Evolutionary conservation across 2,329 filamentous ascomycete species (phyloP), one percentile per base, ranked within the genome.

Genomic region (Penicillium rolfsii): DNA sequence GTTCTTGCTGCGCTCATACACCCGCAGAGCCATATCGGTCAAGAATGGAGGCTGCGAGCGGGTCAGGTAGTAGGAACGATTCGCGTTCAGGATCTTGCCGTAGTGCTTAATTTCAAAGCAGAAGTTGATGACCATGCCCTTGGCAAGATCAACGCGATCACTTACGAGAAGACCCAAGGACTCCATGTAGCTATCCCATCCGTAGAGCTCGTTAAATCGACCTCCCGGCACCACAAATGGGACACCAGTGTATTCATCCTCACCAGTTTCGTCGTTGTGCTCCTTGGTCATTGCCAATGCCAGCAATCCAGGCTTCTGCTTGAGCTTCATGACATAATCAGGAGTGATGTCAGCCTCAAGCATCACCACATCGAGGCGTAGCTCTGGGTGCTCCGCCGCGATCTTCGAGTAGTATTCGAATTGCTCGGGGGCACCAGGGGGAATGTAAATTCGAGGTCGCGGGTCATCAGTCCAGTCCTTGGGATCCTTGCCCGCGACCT

Each of bases 141-240:
- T 97, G 67, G 93, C 93, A 58, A 98, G 81, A 71, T 97, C 88
- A 24, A 92, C 87, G 61, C 91, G 88, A 73, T 95, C 91, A 73
- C 94, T 92, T 69, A 92, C 87, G 61, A 98, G 82, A 60, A 99
- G 84, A 19, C 95, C 95, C 3, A 98, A 83, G 5, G 94, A 95
- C 76, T 94, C 91, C 93, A 99, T 98, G 81, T 98, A 99, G 75
- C 93, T 97, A 78, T 99, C 95, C 95, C 95, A 99, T 50, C 94
- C 94, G 74, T 99, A 99, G 24, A 99, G 80, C 77, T 99, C 95
- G 77, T 99, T 99, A 87, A 99, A 99, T 33, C 95, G 87, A 26
- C 95, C 95, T 61, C 95, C 95, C 0, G 95, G 95, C 3, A 99
- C 95, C n/a, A 98, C 93, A 70, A 98, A 99, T 0, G 95, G 94